A percentile compares a stretch with the other conserved stretches of the same genome.
Evolutionary conservation across 140 eudicot species (phyloP).

Genomic region (Anethum foeniculum): DNA sequence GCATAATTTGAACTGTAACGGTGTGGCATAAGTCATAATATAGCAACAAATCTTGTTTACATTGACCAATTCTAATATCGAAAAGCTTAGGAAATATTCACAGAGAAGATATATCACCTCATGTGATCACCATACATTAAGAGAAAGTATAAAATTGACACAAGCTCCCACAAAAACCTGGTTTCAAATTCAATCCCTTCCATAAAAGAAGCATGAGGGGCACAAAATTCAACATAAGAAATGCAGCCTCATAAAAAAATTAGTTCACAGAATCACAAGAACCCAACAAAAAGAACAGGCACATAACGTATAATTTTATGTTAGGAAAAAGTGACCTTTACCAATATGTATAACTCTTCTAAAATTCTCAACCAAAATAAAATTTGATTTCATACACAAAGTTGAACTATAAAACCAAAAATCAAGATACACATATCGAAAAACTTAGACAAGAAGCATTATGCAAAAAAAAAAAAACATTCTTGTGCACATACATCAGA

Average conservation of each 20-base stretch:
- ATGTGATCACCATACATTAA: neutral
- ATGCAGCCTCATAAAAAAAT: neutral
- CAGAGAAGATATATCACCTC: no score
- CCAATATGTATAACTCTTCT: neutral
- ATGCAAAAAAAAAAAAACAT: no score
- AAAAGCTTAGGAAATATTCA: no score
- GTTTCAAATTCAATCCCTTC: neutral
- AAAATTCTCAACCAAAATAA: neutral
- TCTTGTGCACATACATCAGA: neutral
- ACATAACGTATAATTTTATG: neutral
- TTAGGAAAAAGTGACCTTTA: neutral
- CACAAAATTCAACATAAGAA: neutral
- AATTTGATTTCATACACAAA: neutral
- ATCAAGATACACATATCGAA: no score
- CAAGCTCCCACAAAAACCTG: neutral
- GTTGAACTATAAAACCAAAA: neutral
- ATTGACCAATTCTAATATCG: neutral
- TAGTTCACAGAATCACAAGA: neutral
- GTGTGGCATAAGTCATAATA: neutral
- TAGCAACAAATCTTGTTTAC: neutral
- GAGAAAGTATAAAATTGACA: neutral
- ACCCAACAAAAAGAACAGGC: neutral
- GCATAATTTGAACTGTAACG: neutral
- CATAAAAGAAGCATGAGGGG: neutral
- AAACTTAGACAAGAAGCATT: no score